Conservation (phyloP, 164 flowering plant species). For the Umbellularia californica region DNA sequence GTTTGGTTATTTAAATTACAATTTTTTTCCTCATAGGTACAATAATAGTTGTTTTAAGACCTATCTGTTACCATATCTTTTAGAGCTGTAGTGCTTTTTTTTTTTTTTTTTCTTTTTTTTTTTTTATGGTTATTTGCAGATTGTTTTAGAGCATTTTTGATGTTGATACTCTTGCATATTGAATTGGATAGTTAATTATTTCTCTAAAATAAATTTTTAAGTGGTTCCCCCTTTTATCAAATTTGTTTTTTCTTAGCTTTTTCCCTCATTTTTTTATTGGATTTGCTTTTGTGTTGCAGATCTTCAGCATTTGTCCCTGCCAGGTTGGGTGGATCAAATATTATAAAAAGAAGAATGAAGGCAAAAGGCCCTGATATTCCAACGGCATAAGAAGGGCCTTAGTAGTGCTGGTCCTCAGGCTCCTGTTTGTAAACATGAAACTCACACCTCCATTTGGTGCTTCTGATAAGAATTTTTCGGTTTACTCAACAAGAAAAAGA, state of each 20-base stretch:
- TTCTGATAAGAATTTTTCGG: slow-evolving; percentile 10
- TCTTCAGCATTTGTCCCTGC: background rate
- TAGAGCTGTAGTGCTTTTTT: too few species aligned
- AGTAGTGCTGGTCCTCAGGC: slow-evolving; percentile 8
- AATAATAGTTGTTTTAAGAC: too few species aligned
- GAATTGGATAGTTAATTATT: too few species aligned
- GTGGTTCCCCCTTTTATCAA: too few species aligned
- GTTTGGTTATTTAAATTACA: too few species aligned
- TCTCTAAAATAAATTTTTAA: too few species aligned
- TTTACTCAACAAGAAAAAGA: slow-evolving; percentile 24
- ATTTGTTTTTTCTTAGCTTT: background rate
- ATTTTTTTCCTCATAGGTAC: too few species aligned
- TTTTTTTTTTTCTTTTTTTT: too few species aligned
- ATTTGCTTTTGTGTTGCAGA: slow-evolving; percentile 3
- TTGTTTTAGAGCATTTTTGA: too few species aligned
- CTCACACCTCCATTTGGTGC: slow-evolving; percentile 13
- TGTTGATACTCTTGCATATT: too few species aligned
- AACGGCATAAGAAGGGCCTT: slow-evolving; percentile 8
- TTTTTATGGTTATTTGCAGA: too few species aligned
- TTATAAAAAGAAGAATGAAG: slow-evolving; percentile 2
- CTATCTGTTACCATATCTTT: too few species aligned
- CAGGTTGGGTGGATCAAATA: background rate
- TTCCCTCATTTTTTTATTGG: background rate
- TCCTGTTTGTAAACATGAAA: slow-evolving; percentile 10
- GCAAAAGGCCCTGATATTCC: slow-evolving; percentile 4